Conservation (phyloP, 768 basidiomycete genomes). For the Austroboletus eburneus region DNA sequence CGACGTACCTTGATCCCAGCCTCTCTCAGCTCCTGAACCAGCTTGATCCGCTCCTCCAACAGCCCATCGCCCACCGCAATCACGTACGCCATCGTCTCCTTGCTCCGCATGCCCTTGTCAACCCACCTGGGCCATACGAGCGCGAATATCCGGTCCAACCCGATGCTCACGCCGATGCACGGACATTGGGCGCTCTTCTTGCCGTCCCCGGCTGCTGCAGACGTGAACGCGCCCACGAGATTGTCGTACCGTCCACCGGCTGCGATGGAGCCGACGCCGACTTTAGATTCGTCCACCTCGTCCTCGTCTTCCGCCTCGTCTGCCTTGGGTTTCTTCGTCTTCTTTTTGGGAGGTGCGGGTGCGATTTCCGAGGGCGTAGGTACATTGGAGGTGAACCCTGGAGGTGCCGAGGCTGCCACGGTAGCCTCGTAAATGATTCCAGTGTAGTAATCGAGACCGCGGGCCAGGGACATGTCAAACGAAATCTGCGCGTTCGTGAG, state of each 20-base stretch:
- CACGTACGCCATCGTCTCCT: slow-evolving; percentile 92
- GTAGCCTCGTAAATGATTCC: slow-evolving; percentile 98
- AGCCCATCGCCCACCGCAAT: slow-evolving; percentile 89
- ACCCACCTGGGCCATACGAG: slow-evolving; percentile 86
- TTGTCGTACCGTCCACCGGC: slow-evolving; percentile 96
- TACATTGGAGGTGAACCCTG: slow-evolving; percentile 59
- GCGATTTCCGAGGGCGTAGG: slow-evolving; percentile 25
- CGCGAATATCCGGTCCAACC: slow-evolving; percentile 90
- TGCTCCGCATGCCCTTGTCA: slow-evolving; percentile 74
- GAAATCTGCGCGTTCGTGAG: slow-evolving; percentile 57
- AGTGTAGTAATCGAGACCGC: slow-evolving; percentile 97
- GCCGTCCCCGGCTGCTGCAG: slow-evolving; percentile 70
- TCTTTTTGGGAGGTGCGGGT: slow-evolving; percentile 33
- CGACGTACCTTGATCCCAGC: slow-evolving; percentile 78
- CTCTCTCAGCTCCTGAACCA: slow-evolving; percentile 77
- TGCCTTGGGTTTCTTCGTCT: slow-evolving; percentile 39
- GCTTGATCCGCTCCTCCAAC: slow-evolving; percentile 74
- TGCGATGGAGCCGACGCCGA: slow-evolving; percentile 99
- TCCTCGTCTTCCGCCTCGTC: slow-evolving; percentile 53
- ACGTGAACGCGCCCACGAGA: slow-evolving; percentile 88
- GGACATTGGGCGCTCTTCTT: slow-evolving; percentile 69
- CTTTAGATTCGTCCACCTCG: slow-evolving; percentile 86
- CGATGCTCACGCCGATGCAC: slow-evolving; percentile 90
- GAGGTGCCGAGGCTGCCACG: slow-evolving; percentile 91
- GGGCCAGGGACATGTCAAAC: slow-evolving; percentile 95